These are phyloP conservation scores for Candida vartiovaarae DNA, from an alignment of 805 yeast species.

Conservation along the genomic window DNA sequence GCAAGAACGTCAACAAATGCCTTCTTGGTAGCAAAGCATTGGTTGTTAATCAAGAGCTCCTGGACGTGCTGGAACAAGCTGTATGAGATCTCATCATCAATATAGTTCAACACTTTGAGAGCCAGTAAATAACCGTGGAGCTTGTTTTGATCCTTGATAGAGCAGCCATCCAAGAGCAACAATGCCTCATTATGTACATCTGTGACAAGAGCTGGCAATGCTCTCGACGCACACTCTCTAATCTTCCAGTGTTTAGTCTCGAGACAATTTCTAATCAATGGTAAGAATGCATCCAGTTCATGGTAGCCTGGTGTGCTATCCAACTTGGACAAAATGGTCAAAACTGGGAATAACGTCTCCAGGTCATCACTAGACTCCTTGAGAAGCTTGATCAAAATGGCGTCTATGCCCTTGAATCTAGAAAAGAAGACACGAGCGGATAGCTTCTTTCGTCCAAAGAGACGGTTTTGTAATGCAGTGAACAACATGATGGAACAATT, in stretches of 20 bases:
- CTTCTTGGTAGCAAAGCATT: conserved; percentile 29
- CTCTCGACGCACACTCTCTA: conserved; percentile 79
- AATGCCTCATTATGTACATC: conserved; percentile 25
- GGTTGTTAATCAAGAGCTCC: conserved; percentile 17
- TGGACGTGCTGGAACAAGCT: conserved; percentile 5
- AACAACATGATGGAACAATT: conserved; percentile 93
- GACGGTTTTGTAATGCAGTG: conserved; percentile 70
- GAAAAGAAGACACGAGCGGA: conserved; percentile 69
- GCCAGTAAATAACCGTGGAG: conserved; percentile 58
- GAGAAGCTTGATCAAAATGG: conserved; percentile 40
- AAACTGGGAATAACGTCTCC: conserved; percentile 67
- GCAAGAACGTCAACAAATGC: conserved; percentile 24
- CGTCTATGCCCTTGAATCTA: conserved; percentile 47
- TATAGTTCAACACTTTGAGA: conserved; percentile 27
- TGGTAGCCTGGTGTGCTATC: conserved; percentile 51
- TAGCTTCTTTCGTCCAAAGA: conserved; percentile 58
- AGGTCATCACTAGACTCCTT: conserved; percentile 30
- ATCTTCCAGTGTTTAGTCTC: conserved; percentile 66
- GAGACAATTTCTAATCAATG: conserved; percentile 41
- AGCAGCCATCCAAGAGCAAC: conserved; percentile 19
- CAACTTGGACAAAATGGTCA: conserved; percentile 64
- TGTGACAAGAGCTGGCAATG: conserved; percentile 46
- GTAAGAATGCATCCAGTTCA: conserved; percentile 46
- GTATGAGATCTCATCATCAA: conserved; percentile 5
- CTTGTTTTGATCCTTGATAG: conserved; percentile 31